These are phyloP conservation scores for Pseudocercospora vitis DNA, from an alignment of 2,329 filamentous ascomycete genomes.

Conservation along the genomic window DNA sequence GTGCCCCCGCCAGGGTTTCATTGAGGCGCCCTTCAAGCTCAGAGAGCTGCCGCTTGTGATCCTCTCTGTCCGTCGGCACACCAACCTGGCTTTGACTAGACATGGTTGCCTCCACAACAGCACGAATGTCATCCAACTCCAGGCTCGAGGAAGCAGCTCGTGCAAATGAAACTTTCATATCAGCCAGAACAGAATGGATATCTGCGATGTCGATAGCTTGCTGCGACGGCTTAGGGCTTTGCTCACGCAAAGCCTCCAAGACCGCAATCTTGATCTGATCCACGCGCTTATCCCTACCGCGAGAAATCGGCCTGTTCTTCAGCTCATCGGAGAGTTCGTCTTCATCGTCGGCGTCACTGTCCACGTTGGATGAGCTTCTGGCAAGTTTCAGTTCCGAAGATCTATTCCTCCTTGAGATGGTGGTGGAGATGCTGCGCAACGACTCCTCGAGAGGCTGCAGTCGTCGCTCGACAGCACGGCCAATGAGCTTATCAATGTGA, in stretches of 20 bases:
- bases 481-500: slow-evolving; percentile 83
- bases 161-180: slow-evolving; percentile 51
- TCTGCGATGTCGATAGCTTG: slow-evolving; percentile 38
- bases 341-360: slow-evolving; percentile 94
- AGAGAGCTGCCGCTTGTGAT: slow-evolving; percentile 31
- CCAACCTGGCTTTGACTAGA: slow-evolving; percentile 33
- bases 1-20: slow-evolving; percentile 37
- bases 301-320: slow-evolving; percentile 68
- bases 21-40: slow-evolving; percentile 37
- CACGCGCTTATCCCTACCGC: slow-evolving; percentile 72
- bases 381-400: slow-evolving; percentile 55
- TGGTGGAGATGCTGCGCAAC: slow-evolving; percentile 68
- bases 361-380: slow-evolving; percentile 52
- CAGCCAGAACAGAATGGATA: slow-evolving; percentile 49
- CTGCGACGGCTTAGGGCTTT: slow-evolving; percentile 30
- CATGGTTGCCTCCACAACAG: slow-evolving; percentile 39
- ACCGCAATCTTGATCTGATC: slow-evolving; percentile 69
- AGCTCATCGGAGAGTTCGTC: slow-evolving; percentile 64
- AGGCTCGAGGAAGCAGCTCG: slow-evolving; percentile 47
- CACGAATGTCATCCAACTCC: slow-evolving; percentile 46
- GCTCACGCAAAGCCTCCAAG: slow-evolving; percentile 61
- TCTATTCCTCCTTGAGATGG: slow-evolving; percentile 47
- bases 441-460: slow-evolving; percentile 78
- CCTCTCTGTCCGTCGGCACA: slow-evolving; percentile 30
- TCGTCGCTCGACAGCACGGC: slow-evolving; percentile 70